These are phyloP conservation scores for Physcomitrellopsis africana DNA, from an alignment of 225 moss, liverwort and hornwort genomes.

Conservation along the genomic window DNA sequence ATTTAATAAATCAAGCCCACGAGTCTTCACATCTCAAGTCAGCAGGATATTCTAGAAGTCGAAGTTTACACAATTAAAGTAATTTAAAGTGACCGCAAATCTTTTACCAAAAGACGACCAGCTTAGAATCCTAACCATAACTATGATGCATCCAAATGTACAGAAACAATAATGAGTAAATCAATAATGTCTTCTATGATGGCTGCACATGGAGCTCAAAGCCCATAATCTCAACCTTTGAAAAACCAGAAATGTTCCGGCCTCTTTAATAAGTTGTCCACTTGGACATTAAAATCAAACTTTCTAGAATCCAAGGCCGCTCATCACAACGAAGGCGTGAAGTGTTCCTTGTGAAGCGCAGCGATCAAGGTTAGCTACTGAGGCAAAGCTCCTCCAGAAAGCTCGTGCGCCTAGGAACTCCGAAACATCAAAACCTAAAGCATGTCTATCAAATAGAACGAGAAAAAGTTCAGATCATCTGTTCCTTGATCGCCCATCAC, in stretches of 20 bases:
- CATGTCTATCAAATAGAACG: neutral
- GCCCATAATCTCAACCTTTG: neutral
- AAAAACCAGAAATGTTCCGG: conserved; percentile 13
- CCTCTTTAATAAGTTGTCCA: conserved; percentile 15
- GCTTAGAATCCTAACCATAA: too few relatives aligned
- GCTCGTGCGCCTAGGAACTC: neutral
- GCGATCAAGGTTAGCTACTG: neutral
- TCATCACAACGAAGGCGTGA: conserved; percentile 2
- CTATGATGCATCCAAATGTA: neutral
- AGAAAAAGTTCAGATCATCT: conserved; percentile 37
- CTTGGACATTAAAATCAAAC: conserved; percentile 2
- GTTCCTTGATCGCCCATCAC: conserved; percentile 43
- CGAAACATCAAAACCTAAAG: neutral
- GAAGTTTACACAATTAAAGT: neutral
- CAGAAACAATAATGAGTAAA: neutral
- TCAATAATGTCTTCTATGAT: neutral
- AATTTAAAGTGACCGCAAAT: neutral
- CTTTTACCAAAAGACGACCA: neutral
- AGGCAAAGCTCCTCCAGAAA: conserved; percentile 8
- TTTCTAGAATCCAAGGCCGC: conserved; percentile 7
- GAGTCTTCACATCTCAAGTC: neutral
- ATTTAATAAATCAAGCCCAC: neutral
- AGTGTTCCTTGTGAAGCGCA: neutral
- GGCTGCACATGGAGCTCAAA: conserved; percentile 2
- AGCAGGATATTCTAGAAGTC: conserved; percentile 1